Evolutionary conservation across 495 filamentous ascomycete species (phyloP), one percentile per base, ranked within the genome.

Genomic region (Penicillium waksmanii): DNA sequence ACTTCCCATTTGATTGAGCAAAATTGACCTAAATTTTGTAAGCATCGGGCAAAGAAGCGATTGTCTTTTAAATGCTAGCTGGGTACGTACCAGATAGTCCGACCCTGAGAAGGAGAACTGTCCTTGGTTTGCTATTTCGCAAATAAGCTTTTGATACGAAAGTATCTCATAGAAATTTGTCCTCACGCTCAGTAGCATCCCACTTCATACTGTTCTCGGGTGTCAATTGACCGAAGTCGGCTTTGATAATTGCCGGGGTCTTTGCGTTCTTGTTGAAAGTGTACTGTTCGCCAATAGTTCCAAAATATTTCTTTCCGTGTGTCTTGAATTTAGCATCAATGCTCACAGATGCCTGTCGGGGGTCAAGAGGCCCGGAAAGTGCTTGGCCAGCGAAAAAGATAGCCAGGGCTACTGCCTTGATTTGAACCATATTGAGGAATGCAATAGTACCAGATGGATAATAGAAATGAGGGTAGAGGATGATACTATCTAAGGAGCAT

Each of bases 131-230:
- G 66, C 70, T 75, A 42, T 51, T 53, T 58, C 43, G 0, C 27
- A 35, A 65, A 53, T 18, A 50, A 48, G 46, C 18, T 27, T 25
- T 25, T 48, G 19, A 27, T 48, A 31, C 11, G 3, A 2, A 19
- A n/a, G 3, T 48, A 17, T 46, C 18, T 48, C 10, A 48, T 27
- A 19, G 40, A 31, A 9, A 13, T 10, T 31, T 23, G 6, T 23
- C 67, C 73, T 58, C 43, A 73, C 73, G 70, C 49, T 74, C 72
- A 56, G 69, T 69, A 23, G 70, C 58, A 54, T 83, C 81, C 80
- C 78, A 83, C 66, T 84, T 84, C 81, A 84, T 82, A 57, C 78
- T 82, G 72, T 84, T 84, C 73, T 83, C 82, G 0, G 80, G 79
- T 10, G 80, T 82, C 55, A 84, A 57, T 50, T 77, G 73, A 53